Percentiles rank a stretch among this genome's conserved stretches.
Evolutionary conservation across 306 rosid genomes (phyloP).

Genomic region (Aeschynomene evenia): DNA sequence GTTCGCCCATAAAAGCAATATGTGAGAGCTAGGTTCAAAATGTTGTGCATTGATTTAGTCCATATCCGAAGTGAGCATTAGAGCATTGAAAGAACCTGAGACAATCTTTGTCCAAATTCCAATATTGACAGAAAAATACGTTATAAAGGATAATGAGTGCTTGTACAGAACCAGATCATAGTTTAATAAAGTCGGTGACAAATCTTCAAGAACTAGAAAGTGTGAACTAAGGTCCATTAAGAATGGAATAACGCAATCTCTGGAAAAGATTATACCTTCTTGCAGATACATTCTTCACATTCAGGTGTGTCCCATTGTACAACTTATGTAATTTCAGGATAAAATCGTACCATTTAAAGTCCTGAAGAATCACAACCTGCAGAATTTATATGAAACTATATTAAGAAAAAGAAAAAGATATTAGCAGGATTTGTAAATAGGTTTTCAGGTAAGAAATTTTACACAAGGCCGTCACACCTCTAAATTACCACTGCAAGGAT

Average conservation of each 20-base stretch:
- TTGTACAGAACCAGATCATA: not conserved
- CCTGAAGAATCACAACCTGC: slow-evolving; percentile 89
- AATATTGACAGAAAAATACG: not conserved
- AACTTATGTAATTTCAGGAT: slow-evolving; percentile 70
- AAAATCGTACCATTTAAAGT: slow-evolving; percentile 93
- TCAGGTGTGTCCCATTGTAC: slow-evolving; percentile 81
- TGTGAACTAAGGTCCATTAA: slow-evolving; percentile 3
- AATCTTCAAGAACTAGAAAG: slow-evolving; percentile 9
- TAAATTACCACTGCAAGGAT: slow-evolving; percentile 64
- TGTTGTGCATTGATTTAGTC: too few relatives aligned
- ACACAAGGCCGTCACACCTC: slow-evolving; percentile 52
- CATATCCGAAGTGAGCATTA: too few relatives aligned
- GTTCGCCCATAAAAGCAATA: too few relatives aligned
- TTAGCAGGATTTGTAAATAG: not conserved
- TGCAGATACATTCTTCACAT: slow-evolving; percentile 72
- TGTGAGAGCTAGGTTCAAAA: too few relatives aligned
- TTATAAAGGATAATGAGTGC: not conserved
- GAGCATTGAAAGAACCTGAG: too few relatives aligned
- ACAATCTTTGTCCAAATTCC: not conserved
- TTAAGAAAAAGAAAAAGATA: not conserved
- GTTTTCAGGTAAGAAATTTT: not conserved
- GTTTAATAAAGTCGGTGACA: not conserved
- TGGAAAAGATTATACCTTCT: slow-evolving; percentile 52
- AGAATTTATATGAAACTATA: not conserved
- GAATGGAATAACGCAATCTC: not conserved